Percentiles rank a stretch among this genome's conserved stretches.
Evolutionary conservation across 1,284 basidiomycete genomes (phyloP).

Genomic region (Tylopilus orsonianus): DNA sequence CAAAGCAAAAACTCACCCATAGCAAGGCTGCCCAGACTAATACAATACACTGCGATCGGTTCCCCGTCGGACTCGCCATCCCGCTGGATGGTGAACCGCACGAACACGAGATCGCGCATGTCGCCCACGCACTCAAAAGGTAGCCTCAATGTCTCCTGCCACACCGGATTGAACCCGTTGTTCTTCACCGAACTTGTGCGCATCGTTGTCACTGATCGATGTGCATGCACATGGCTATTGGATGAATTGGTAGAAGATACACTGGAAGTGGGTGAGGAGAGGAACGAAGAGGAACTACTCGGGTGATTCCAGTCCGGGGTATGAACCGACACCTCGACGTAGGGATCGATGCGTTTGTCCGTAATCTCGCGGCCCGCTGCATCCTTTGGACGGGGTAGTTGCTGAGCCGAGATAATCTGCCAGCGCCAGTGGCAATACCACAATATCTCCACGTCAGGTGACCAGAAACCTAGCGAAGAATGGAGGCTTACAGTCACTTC

Average conservation of each 20-base stretch:
- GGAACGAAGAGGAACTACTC: slow-evolving; percentile 1
- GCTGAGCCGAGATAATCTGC: slow-evolving; percentile 90
- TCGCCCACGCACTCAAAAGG: slow-evolving; percentile 74
- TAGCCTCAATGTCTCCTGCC: slow-evolving; percentile 73
- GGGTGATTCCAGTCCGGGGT: slow-evolving; percentile 65
- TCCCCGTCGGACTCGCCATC: slow-evolving; percentile 63
- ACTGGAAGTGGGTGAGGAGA: slow-evolving; percentile 18
- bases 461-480: background rate
- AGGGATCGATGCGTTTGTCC: slow-evolving; percentile 68
- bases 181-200: slow-evolving; percentile 70
- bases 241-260: background rate
- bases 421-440: slow-evolving; percentile 1
- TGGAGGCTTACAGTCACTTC: slow-evolving; percentile 55
- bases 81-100: slow-evolving; percentile 71
- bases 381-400: slow-evolving; percentile 79
- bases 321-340: slow-evolving; percentile 76
- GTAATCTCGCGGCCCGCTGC: slow-evolving; percentile 59
- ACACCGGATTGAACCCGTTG: slow-evolving; percentile 89
- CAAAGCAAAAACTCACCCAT: slow-evolving; percentile 69
- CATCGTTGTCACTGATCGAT: slow-evolving; percentile 47
- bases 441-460: slow-evolving; percentile 3
- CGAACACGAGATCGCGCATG: slow-evolving; percentile 81
- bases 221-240: background rate
- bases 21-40: slow-evolving; percentile 64
- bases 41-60: slow-evolving; percentile 71